Evolutionary conservation across 306 rosid species (phyloP), one percentile per base, ranked within the genome.

Genomic region (Quercus engelmannii): DNA sequence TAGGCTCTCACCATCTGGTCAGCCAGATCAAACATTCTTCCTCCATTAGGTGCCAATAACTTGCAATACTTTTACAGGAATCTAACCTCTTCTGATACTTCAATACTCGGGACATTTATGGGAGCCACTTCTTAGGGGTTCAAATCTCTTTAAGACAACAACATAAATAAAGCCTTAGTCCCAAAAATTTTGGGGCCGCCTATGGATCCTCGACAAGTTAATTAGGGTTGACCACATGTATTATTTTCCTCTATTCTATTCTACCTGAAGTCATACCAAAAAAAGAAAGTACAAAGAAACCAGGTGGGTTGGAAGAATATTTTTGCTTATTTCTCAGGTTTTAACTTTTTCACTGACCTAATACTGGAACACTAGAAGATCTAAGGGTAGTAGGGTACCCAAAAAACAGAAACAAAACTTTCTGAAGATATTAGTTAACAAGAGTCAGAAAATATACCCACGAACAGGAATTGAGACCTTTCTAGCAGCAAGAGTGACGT

Each of bases 381-480:
- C 46, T 64, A 30, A 41, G 46, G 11, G 18, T 14, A 26, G 46
- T 41, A 41, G 46, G 46, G 46, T 8, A 41, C 46, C 46, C 46
- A 41, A 41, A 41, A 41, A 41, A 41, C 17, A 49, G 1, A 49
- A 49, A 12, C 14, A 49, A 12, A 10, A 10, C 54, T 13, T 49
- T 3, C 54, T 49, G 54, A 49, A 49, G 54, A 49, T 49, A 49
- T 49, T 49, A 49, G 17, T 12, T 49, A 51, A 31, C 25, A 2
- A 51, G 26, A 23, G 57, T 52, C 20, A 33, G 68, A 77, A 74
- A 5, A 19, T 33, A 56, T 90, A 94, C 99, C 99, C 99, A 10
- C 99, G 97, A 71, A 94, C 92, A 59, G 97, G 93, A 86, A 94
- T 78, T 21, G 86, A 84, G 80, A 88, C 88, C 58, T 83, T 79